These are phyloP conservation scores for Termitomyces sp. DNA, from an alignment of 1,284 basidiomycete species.

Conservation along the genomic window DNA sequence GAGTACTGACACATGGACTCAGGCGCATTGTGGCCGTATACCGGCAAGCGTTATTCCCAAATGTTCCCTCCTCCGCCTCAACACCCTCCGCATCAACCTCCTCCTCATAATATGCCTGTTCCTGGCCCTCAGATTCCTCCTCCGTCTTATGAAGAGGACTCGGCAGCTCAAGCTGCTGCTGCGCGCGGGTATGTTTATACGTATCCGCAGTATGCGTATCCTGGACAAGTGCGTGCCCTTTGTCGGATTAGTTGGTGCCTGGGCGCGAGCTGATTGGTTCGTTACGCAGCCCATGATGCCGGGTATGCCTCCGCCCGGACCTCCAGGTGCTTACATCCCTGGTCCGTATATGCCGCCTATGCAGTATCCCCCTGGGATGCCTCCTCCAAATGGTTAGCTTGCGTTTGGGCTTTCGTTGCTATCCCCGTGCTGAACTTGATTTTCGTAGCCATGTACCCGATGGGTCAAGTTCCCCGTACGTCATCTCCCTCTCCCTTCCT, in stretches of 20 bases:
- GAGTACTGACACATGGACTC: conserved; percentile 3
- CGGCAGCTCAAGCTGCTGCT: conserved; percentile 53
- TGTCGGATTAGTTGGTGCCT: background rate
- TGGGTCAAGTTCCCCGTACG: conserved; percentile 82
- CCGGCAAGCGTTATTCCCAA: conserved; percentile 77
- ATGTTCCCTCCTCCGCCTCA: conserved; percentile 64
- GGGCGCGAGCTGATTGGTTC: conserved; percentile 9
- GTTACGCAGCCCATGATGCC: conserved; percentile 78
- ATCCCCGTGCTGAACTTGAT: background rate
- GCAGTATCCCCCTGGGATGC: conserved; percentile 73
- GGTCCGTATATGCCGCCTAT: conserved; percentile 77
- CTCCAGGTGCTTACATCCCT: conserved; percentile 71
- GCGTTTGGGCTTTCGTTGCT: conserved; percentile 9
- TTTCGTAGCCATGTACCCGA: conserved; percentile 74
- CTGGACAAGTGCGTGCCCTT: conserved; percentile 58
- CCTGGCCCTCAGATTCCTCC: conserved; percentile 66
- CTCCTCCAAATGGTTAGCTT: conserved; percentile 62
- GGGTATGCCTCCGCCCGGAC: conserved; percentile 68
- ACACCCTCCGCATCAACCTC: conserved; percentile 54
- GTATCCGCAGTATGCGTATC: conserved; percentile 70
- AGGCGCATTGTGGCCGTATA: conserved; percentile 85
- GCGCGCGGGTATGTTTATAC: conserved; percentile 67
- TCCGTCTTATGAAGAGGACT: conserved; percentile 70
- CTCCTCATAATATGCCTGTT: conserved; percentile 60
- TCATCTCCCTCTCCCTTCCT: conserved; percentile 18